Conservation (phyloP, 305 asterid species). For the Solanum hybrid region DNA sequence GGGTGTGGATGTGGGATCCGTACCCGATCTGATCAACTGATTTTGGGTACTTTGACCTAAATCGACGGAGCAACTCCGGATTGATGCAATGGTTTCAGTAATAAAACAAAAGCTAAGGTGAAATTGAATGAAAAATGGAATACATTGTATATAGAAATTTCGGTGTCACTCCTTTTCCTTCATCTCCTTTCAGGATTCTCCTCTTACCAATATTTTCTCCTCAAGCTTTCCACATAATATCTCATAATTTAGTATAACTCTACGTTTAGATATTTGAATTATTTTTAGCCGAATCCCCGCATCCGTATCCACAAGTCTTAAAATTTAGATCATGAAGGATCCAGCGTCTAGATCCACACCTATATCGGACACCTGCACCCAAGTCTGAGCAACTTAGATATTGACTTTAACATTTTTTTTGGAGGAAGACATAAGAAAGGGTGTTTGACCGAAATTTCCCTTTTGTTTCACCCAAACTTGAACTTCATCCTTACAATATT, state of each 20-base stretch:
- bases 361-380: neutral
- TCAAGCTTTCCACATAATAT: neutral
- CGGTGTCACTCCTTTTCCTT: neutral
- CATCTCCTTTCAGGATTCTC: neutral
- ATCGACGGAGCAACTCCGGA: neutral
- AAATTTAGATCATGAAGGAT: neutral
- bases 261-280: neutral
- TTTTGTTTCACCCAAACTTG: neutral
- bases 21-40: neutral
- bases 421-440: neutral
- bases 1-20: neutral
- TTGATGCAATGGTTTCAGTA: neutral
- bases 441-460: neutral
- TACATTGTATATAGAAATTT: neutral
- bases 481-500: neutral
- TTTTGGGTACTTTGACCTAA: neutral
- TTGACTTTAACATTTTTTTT: neutral
- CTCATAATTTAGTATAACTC: neutral
- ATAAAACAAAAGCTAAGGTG: neutral
- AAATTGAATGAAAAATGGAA: neutral
- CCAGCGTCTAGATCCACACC: neutral
- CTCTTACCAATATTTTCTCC: neutral
- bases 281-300: neutral
- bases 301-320: neutral
- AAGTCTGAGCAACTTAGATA: neutral